These are phyloP conservation scores for Cytospora schulzeri DNA, from an alignment of 2,329 filamentous ascomycete genomes.

Conservation along the genomic window DNA sequence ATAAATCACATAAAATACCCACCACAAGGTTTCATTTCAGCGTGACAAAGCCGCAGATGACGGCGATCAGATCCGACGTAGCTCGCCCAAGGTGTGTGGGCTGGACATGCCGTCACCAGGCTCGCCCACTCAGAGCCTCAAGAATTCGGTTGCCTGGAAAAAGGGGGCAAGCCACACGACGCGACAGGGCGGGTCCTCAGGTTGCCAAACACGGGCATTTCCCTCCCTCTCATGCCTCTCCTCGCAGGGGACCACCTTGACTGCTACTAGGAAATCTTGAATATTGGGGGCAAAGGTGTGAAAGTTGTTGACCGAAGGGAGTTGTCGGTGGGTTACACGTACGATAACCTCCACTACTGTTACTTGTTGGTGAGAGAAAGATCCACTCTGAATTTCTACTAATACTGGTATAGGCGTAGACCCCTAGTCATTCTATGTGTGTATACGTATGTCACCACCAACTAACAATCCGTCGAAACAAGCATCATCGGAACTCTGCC, in stretches of 20 bases:
- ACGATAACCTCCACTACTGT: background rate
- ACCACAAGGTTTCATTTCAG: background rate
- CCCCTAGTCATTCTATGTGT: background rate
- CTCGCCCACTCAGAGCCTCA: constrained; percentile 11
- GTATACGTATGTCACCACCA: background rate
- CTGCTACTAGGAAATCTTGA: background rate
- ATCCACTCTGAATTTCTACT: background rate
- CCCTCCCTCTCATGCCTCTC: background rate
- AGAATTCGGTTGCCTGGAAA: constrained; percentile 22
- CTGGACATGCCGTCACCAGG: background rate
- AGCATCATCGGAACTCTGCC: background rate
- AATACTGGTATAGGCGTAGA: background rate
- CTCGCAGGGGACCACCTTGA: background rate
- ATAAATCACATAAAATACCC: background rate
- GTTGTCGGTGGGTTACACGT: background rate
- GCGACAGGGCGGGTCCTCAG: constrained; percentile 15
- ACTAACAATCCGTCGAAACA: background rate
- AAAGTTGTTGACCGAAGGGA: background rate
- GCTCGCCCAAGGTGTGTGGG: background rate
- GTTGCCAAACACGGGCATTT: background rate
- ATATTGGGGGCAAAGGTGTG: background rate
- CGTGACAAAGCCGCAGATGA: background rate
- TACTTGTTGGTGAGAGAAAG: background rate
- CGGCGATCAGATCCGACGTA: background rate
- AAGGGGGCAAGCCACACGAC: constrained; percentile 10